phyloP scores from a whole-genome alignment of 257 asterid genomes.

The Coffea canephora region DNA sequence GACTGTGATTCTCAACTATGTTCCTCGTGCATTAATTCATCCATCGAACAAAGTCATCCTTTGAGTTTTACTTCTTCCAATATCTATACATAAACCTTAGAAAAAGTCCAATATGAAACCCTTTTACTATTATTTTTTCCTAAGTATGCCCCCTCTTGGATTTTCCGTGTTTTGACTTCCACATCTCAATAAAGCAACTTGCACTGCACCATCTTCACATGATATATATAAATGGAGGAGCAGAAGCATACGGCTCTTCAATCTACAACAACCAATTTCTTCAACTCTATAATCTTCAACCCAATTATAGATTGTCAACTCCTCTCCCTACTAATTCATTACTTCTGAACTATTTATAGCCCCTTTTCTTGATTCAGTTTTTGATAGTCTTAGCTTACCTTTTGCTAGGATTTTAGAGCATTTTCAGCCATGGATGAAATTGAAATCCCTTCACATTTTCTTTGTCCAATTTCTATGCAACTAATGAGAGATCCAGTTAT shows the following conservation, averaged over 20 bases:
- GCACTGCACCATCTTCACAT: constrained; percentile 13
- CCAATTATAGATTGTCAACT: not conserved
- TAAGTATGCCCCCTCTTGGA: constrained; percentile 2
- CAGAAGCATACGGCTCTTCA: not conserved
- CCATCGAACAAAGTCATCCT: constrained; percentile 3
- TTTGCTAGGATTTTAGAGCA: not conserved
- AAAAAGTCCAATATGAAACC: constrained; percentile 38
- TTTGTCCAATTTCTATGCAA: constrained; percentile 85
- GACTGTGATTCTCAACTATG: constrained; percentile 39
- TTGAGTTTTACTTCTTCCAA: not conserved
- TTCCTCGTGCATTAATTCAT: constrained; percentile 23
- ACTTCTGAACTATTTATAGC: not conserved
- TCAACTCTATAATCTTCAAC: not conserved
- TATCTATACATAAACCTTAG: constrained; percentile 6
- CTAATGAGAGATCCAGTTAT: constrained; percentile 80
- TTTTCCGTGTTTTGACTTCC: constrained; percentile 36
- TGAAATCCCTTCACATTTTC: constrained; percentile 57
- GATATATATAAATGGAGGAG: constrained; percentile 2
- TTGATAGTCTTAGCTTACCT: not conserved
- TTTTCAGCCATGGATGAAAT: constrained; percentile 23
- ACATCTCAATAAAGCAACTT: constrained; percentile 19
- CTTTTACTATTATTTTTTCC: not conserved
- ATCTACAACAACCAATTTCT: constrained; percentile 1
- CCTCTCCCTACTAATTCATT: not conserved
- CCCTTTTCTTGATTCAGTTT: no score